phyloP scores from a whole-genome alignment of 768 basidiomycete genomes.

The Pisolithus orientalis region DNA sequence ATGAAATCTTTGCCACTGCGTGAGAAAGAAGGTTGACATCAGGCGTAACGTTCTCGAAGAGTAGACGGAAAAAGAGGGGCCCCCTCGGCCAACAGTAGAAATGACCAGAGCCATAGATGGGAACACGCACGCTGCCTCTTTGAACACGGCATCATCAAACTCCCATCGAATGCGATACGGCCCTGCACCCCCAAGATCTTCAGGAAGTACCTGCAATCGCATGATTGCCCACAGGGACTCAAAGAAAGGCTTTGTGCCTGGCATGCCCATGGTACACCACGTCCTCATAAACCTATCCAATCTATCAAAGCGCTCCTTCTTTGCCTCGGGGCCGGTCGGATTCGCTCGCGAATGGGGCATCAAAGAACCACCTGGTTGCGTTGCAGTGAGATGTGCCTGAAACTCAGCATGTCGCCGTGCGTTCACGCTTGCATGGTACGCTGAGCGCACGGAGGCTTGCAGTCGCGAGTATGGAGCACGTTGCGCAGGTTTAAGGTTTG shows the following conservation, averaged over 20 bases:
- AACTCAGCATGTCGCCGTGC: conserved; percentile 77
- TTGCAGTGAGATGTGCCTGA: conserved; percentile 75
- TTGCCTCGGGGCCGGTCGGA: conserved; percentile 56
- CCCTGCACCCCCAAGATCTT: conserved; percentile 77
- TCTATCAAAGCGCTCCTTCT: conserved; percentile 71
- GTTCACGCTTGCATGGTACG: conserved; percentile 77
- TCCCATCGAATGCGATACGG: conserved; percentile 75
- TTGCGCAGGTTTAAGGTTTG: conserved; percentile 75
- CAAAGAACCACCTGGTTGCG: conserved; percentile 73
- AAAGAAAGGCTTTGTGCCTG: conserved; percentile 81
- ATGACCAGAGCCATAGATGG: conserved; percentile 2
- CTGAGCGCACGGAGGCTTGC: conserved; percentile 81
- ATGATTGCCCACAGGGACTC: conserved; percentile 67
- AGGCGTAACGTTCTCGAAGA: background rate
- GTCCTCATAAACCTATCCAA: conserved; percentile 68
- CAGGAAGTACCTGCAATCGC: conserved; percentile 75
- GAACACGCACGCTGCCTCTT: conserved; percentile 80
- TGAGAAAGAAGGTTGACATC: conserved; percentile 10
- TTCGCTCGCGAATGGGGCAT: conserved; percentile 67
- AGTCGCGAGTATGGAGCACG: conserved; percentile 82
- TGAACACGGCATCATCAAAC: conserved; percentile 90
- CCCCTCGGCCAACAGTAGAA: background rate
- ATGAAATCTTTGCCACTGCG: conserved; percentile 88
- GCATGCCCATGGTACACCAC: conserved; percentile 85
- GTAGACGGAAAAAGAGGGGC: background rate